Base-by-base conservation (phyloP, 2,329 filamentous ascomycete genomes). In the Exophiala xenobiotica region DNA sequence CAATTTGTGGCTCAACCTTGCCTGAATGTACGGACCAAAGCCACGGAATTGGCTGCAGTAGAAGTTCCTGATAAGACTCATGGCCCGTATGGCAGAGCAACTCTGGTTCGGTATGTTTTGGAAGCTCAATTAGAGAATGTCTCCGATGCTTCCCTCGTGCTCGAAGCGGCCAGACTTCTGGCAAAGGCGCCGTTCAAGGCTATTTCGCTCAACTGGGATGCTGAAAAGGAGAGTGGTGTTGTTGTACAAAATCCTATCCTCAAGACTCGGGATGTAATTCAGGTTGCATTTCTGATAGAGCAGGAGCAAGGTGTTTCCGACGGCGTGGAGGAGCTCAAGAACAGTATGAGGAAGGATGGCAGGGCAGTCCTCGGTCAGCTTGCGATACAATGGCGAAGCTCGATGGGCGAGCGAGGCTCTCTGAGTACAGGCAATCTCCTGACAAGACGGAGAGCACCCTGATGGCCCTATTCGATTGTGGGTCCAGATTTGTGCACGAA, bases 61-160 rank as follows among this genome's bases (percentile, higher is more conserved):
- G 71, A 67, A 44, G 71, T 73, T 16, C 69, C 73, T n/a, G 72
- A 74, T 49, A 72, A 74, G 49, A 65, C 68, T 12, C 56, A 73
- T 4, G 71, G 70, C 0, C 73, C 73, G 23, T 73, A 74, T 59
- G 71, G 70, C 22, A 73, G 71, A 56, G 62, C 66, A 3, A 63
- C 67, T 29, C 61, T 70, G 37, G 62, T 71, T 37, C 68, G 70
- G 49, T 96, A 89, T 80, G 84, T 89, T 11, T 77, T 99, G 43
- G 93, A 99, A 70, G 93, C 92, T 20, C 93, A 99, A 73, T 71
- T 99, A 52, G 93, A 99, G 74, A 99, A 97, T 69, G 88, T 91
- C 65, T 89, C 89, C 40, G 91, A 96, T 67, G 85, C 85, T 38
- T 76, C 84, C 3, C 86, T 97, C 59, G 82, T 88, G 64, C 78